Conservation (phyloP, 305 asterid genomes). For the Plantago rigida region DNA sequence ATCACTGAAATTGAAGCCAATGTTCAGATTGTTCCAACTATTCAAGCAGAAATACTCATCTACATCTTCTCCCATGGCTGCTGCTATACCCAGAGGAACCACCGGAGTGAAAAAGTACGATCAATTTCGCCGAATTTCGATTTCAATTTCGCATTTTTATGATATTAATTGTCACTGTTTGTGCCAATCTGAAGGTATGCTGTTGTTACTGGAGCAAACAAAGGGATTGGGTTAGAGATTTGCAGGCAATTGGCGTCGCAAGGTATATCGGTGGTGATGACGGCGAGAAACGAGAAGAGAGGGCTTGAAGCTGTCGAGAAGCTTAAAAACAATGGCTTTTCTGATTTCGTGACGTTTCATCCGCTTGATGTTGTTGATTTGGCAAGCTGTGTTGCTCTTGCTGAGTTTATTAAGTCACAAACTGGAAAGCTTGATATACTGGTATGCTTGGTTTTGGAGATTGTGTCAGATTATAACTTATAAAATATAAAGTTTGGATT, state of each 20-base stretch:
- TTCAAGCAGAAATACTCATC: slow-evolving; percentile 11
- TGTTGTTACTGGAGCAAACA: slow-evolving; percentile 41
- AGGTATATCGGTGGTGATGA: slow-evolving; percentile 35
- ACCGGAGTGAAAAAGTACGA: slow-evolving; percentile 11
- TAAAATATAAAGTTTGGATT: not conserved
- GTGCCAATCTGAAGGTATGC: slow-evolving; percentile 26
- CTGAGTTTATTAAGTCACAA: slow-evolving; percentile 28
- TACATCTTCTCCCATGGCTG: slow-evolving; percentile 7
- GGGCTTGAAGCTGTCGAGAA: slow-evolving; percentile 36
- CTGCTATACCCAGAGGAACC: slow-evolving; percentile 1
- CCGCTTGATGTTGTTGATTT: slow-evolving; percentile 35
- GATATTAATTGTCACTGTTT: not conserved
- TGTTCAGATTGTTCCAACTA: slow-evolving; percentile 9
- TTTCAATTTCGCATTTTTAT: not conserved
- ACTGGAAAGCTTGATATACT: slow-evolving; percentile 44
- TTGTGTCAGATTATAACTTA: no score
- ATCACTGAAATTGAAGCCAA: not conserved
- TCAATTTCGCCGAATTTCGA: not conserved
- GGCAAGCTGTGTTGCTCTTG: slow-evolving; percentile 28
- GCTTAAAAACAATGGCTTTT: slow-evolving; percentile 22
- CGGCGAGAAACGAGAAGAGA: slow-evolving; percentile 34
- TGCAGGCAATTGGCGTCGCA: slow-evolving; percentile 33
- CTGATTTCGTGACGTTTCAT: slow-evolving; percentile 32
- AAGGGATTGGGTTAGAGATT: slow-evolving; percentile 37
- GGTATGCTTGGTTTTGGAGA: slow-evolving; percentile 20